Evolutionary conservation across 78 protist species (phyloP).

Genomic region (Protostelium mycophagum): DNA sequence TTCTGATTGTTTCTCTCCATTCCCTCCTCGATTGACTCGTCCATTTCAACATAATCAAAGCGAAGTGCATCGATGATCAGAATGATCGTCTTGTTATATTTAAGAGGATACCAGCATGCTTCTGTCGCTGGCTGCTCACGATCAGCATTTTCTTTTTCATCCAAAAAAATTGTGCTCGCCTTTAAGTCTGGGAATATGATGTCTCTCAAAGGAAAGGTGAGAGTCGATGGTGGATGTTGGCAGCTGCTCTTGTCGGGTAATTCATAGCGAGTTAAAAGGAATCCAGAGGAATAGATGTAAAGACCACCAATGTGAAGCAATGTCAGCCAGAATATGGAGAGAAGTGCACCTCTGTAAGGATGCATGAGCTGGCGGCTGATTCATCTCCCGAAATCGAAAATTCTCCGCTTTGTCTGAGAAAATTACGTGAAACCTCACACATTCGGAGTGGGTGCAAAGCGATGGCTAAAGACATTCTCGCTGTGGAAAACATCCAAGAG

Average conservation of each 20-base stretch:
- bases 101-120: slow-evolving; percentile 43
- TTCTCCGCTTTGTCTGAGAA: no score
- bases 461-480: no score
- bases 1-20: slow-evolving; percentile 12
- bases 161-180: background rate
- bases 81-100: slow-evolving; percentile 39
- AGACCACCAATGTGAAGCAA: slow-evolving; percentile 2
- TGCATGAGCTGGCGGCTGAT: no score
- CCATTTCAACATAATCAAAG: slow-evolving; percentile 25
- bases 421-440: no score
- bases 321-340: background rate
- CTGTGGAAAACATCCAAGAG: no score
- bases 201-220: background rate
- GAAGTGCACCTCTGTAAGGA: background rate
- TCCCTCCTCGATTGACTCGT: background rate
- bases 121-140: background rate
- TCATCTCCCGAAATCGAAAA: no score
- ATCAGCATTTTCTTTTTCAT: background rate
- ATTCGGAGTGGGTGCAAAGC: no score
- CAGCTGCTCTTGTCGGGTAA: slow-evolving; percentile 37
- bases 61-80: slow-evolving; percentile 62
- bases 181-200: background rate
- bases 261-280: slow-evolving; percentile 50
- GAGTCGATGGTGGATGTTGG: slow-evolving; percentile 15
- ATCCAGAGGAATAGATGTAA: slow-evolving; percentile 44